Evolutionary conservation across 495 filamentous ascomycete species (phyloP).

Genomic region (Niebla homalea): DNA sequence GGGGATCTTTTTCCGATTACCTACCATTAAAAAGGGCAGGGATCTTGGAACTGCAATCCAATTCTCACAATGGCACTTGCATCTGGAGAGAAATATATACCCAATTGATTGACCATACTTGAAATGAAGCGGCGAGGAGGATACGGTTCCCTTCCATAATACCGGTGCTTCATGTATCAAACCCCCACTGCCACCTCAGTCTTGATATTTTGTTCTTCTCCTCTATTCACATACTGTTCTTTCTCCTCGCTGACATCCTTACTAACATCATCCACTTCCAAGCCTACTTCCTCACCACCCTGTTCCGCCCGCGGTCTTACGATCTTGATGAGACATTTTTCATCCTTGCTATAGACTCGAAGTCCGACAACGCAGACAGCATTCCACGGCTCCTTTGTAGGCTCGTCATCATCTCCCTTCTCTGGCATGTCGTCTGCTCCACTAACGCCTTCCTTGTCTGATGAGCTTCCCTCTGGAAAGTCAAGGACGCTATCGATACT

Average conservation of each 20-base stretch:
- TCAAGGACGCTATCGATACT: conserved; percentile 18
- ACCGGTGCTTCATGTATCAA: not conserved
- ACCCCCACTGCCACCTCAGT: not conserved
- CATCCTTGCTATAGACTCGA: conserved; percentile 54
- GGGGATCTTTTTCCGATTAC: too few relatives aligned
- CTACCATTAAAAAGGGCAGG: too few relatives aligned
- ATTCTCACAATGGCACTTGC: too few relatives aligned
- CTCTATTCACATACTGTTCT: not conserved
- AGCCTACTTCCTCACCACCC: conserved; percentile 30
- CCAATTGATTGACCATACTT: too few relatives aligned
- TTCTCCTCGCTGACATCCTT: conserved; percentile 15
- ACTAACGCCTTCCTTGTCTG: conserved; percentile 15
- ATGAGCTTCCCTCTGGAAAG: conserved; percentile 21
- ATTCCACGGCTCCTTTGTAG: conserved; percentile 63
- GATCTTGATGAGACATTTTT: conserved; percentile 39
- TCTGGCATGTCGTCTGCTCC: not conserved
- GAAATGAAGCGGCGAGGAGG: too few relatives aligned
- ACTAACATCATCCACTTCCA: conserved; percentile 40
- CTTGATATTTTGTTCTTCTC: not conserved
- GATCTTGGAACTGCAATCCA: too few relatives aligned
- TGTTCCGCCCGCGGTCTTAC: conserved; percentile 28
- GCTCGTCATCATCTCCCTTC: conserved; percentile 19
- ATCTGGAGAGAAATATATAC: too few relatives aligned
- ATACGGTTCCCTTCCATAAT: too few relatives aligned
- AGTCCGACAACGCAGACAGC: conserved; percentile 71